Conservation (phyloP, 2,329 filamentous ascomycete species). For the Colletotrichum karsti region DNA sequence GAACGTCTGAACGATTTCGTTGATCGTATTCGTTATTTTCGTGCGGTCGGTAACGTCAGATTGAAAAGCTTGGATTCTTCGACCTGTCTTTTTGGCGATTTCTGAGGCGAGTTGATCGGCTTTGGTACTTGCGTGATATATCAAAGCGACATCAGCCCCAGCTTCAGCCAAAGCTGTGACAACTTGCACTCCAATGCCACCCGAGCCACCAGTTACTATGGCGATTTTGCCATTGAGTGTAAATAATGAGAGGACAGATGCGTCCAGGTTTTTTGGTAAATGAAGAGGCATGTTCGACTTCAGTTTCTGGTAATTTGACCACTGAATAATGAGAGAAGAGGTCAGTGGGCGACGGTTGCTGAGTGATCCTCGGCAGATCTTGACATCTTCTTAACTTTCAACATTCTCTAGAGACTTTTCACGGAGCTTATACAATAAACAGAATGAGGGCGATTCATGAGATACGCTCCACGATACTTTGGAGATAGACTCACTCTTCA, state of each 20-base stretch:
- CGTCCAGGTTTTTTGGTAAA: background rate
- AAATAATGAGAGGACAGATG: background rate
- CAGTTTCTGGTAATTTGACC: too few species aligned
- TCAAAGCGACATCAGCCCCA: slow-evolving; percentile 16
- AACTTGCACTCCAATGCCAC: slow-evolving; percentile 20
- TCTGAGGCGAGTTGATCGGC: slow-evolving; percentile 1
- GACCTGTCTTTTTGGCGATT: background rate
- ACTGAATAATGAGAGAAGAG: too few species aligned
- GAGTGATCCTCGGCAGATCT: too few species aligned
- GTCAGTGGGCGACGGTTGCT: too few species aligned
- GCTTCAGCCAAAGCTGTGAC: slow-evolving; percentile 8
- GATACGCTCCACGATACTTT: too few species aligned
- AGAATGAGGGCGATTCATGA: too few species aligned
- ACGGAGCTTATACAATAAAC: too few species aligned
- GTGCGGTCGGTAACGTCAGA: background rate
- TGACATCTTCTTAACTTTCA: too few species aligned
- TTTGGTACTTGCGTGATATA: slow-evolving; percentile 4
- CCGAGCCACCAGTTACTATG: slow-evolving; percentile 15
- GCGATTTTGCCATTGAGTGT: slow-evolving; percentile 19
- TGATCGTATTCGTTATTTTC: background rate
- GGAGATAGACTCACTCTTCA: too few species aligned
- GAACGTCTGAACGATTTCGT: background rate
- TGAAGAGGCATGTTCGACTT: background rate
- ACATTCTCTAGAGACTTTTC: too few species aligned
- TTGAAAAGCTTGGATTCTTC: background rate